phyloP scores from a whole-genome alignment of 257 asterid species.

The Solanum infundibuliforme region DNA sequence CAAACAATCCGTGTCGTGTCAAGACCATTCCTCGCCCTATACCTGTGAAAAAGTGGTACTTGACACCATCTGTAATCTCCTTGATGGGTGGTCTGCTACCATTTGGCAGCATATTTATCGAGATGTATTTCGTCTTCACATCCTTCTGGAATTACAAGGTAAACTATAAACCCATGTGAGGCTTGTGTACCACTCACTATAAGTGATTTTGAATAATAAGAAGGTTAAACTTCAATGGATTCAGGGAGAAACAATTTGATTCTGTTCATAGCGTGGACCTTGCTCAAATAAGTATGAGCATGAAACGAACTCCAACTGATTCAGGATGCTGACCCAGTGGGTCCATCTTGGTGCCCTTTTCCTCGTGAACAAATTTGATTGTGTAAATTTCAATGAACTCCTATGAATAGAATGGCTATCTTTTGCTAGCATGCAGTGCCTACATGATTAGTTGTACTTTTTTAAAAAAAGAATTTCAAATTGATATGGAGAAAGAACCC shows the following conservation, averaged over 20 bases:
- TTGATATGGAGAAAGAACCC: neutral
- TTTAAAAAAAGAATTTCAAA: neutral
- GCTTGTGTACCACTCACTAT: neutral
- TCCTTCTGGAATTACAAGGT: constrained; percentile 79
- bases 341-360: neutral
- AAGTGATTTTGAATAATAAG: neutral
- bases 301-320: neutral
- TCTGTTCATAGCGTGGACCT: neutral
- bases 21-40: constrained; percentile 76
- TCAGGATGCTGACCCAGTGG: neutral
- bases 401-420: neutral
- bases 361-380: neutral
- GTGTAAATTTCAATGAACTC: neutral
- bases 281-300: neutral
- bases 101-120: constrained; percentile 60
- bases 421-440: neutral
- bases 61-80: constrained; percentile 48
- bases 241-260: neutral
- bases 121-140: constrained; percentile 65
- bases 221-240: neutral
- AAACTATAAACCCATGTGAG: neutral
- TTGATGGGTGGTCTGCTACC: constrained; percentile 69
- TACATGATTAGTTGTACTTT: neutral
- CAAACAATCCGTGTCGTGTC: constrained; percentile 60
- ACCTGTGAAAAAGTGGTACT: constrained; percentile 79